Evolutionary conservation across 2,329 filamentous ascomycete species (phyloP).

Genomic region (Penicillium sumatraense): DNA sequence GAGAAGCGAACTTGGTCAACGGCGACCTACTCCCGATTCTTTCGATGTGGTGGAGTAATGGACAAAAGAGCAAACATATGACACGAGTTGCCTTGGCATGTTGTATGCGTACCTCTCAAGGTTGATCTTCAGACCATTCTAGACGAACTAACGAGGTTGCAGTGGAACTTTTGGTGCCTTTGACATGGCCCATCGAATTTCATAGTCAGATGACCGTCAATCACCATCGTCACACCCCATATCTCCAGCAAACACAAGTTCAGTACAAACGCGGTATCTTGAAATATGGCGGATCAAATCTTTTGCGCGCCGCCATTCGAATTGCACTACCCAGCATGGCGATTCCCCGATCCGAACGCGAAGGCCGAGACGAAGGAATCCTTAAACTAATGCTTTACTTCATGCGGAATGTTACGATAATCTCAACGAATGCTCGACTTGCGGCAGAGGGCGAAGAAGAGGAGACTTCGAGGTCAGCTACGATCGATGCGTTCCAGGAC

Average conservation of each 20-base stretch:
- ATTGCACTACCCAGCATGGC: slow-evolving; percentile 87
- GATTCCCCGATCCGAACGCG: slow-evolving; percentile 73
- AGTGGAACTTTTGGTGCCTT: slow-evolving; percentile 85
- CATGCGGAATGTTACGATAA: slow-evolving; percentile 84
- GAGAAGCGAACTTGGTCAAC: slow-evolving; percentile 88
- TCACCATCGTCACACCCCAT: slow-evolving; percentile 88
- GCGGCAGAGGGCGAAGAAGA: slow-evolving; percentile 86
- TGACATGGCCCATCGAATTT: slow-evolving; percentile 93
- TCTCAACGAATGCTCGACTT: slow-evolving; percentile 72
- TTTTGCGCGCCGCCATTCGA: slow-evolving; percentile 80
- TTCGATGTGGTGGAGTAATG: slow-evolving; percentile 76
- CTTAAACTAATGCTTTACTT: slow-evolving; percentile 90
- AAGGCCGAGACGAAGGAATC: slow-evolving; percentile 82
- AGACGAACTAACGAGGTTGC: slow-evolving; percentile 6
- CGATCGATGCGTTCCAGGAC: slow-evolving; percentile 84
- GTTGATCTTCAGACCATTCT: not conserved
- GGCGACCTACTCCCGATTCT: slow-evolving; percentile 91
- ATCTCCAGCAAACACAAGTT: slow-evolving; percentile 84
- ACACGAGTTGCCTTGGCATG: slow-evolving; percentile 81
- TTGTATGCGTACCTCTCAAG: slow-evolving; percentile 45
- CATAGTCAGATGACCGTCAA: slow-evolving; percentile 85
- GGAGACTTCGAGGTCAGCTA: slow-evolving; percentile 83
- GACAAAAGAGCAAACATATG: slow-evolving; percentile 73
- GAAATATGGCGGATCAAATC: slow-evolving; percentile 75
- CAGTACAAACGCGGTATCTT: slow-evolving; percentile 88